A percentile compares a stretch with the other conserved stretches of the same genome.
phyloP scores from a whole-genome alignment of 768 basidiomycete genomes.

The Crassisporium funariophilum region DNA sequence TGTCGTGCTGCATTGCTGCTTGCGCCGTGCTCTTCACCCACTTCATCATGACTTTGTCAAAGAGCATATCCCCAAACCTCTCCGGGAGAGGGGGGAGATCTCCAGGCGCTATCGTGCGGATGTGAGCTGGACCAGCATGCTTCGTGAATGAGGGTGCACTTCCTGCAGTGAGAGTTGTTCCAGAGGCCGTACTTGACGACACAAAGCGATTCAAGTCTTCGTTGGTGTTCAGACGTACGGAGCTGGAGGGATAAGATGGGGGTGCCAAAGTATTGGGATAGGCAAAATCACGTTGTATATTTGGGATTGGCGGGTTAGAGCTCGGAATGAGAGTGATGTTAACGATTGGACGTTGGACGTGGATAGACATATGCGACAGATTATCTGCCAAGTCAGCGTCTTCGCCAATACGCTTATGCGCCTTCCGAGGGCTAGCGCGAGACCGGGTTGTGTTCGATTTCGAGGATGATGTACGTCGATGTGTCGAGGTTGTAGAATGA shows the following conservation, averaged over 20 bases:
- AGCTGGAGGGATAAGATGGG: slow-evolving; percentile 53
- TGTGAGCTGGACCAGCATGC: slow-evolving; percentile 76
- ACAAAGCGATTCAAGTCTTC: slow-evolving; percentile 88
- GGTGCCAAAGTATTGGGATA: slow-evolving; percentile 30
- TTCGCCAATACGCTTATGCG: slow-evolving; percentile 17
- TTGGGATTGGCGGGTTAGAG: slow-evolving; percentile 9
- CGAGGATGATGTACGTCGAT: slow-evolving; percentile 36
- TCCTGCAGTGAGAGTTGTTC: slow-evolving; percentile 70
- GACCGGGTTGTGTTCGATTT: slow-evolving; percentile 28
- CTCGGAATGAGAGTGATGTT: slow-evolving; percentile 25
- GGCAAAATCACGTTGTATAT: slow-evolving; percentile 7
- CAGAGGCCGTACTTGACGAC: slow-evolving; percentile 82
- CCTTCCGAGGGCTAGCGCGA: slow-evolving; percentile 25
- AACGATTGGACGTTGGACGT: slow-evolving; percentile 23
- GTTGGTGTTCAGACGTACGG: slow-evolving; percentile 52
- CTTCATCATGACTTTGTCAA: slow-evolving; percentile 78
- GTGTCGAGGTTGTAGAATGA: slow-evolving; percentile 9
- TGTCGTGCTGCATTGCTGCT: slow-evolving; percentile 30
- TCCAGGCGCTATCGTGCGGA: slow-evolving; percentile 77
- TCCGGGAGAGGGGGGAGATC: slow-evolving; percentile 80
- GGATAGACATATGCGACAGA: slow-evolving; percentile 28
- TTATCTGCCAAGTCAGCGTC: slow-evolving; percentile 24
- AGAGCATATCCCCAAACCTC: slow-evolving; percentile 84
- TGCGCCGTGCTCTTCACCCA: slow-evolving; percentile 73
- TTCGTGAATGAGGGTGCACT: slow-evolving; percentile 85